A percentile compares a stretch with the other conserved stretches of the same genome.
Conservation (phyloP, 345 rosid genomes). For the Rhodamnia rubescens region DNA sequence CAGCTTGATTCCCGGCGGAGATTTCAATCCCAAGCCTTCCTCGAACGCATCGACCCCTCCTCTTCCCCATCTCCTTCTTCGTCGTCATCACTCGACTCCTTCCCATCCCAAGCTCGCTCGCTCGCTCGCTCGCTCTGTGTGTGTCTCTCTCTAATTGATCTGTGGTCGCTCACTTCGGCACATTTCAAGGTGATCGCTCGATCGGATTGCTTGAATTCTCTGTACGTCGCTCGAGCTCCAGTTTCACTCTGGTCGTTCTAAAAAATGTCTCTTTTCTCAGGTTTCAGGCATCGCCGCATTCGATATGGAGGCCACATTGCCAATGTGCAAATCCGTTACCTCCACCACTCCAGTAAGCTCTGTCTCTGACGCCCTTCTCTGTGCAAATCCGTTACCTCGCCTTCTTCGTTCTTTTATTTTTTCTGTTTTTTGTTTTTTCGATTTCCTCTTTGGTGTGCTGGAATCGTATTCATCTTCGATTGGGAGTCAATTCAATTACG, state of each 20-base stretch:
- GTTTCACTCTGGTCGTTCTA: background rate
- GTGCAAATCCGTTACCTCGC: background rate
- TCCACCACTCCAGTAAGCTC: slow-evolving; percentile 47
- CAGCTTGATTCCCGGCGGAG: background rate
- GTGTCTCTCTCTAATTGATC: background rate
- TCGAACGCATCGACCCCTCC: slow-evolving; percentile 6
- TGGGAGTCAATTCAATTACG: background rate
- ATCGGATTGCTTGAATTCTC: background rate
- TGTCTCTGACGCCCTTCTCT: background rate
- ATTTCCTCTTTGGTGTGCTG: background rate
- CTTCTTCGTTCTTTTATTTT: background rate
- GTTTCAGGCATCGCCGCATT: background rate
- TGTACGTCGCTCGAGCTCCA: background rate
- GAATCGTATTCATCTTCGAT: background rate
- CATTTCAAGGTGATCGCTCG: background rate
- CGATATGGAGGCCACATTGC: slow-evolving; percentile 63
- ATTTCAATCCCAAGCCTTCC: slow-evolving; percentile 5
- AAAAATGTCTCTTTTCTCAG: background rate
- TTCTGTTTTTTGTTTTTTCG: no score
- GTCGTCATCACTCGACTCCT: background rate
- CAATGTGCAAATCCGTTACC: slow-evolving; percentile 44
- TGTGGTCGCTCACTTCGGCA: background rate
- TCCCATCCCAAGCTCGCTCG: background rate
- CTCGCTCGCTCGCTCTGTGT: background rate
- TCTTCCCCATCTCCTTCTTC: background rate